A percentile compares a stretch with the other conserved stretches of the same genome.
phyloP scores from a whole-genome alignment of 106 monocot species.

The Iris macrosiphon region DNA sequence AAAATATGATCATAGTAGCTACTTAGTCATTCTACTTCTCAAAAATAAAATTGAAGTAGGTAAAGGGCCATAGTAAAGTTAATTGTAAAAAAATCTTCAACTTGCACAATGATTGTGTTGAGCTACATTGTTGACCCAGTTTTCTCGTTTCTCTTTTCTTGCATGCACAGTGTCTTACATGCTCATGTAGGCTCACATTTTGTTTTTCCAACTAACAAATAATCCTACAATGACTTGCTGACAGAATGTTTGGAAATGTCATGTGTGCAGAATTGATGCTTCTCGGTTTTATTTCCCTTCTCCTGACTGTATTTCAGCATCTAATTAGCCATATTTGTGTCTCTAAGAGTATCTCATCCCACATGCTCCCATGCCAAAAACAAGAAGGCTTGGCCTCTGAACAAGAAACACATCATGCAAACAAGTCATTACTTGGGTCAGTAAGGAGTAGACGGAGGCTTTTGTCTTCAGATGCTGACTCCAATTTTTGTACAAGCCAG shows the following conservation, averaged over 20 bases:
- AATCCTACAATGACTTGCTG: too few species aligned
- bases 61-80: too few species aligned
- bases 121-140: too few species aligned
- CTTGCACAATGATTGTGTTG: too few species aligned
- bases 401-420: conserved; percentile 9
- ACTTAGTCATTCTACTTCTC: too few species aligned
- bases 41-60: too few species aligned
- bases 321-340: conserved; percentile 45
- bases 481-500: conserved; percentile 19
- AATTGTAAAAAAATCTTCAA: too few species aligned
- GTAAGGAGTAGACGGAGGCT: conserved; percentile 15
- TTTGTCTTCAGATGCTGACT: conserved; percentile 14
- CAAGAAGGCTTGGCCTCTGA: conserved; percentile 1
- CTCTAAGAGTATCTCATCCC: conserved; percentile 11
- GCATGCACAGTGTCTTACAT: too few species aligned
- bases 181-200: too few species aligned
- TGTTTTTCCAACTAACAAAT: too few species aligned
- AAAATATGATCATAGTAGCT: too few species aligned
- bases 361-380: conserved; percentile 71
- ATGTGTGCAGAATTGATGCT: conserved; percentile 71
- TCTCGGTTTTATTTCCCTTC: conserved; percentile 71
- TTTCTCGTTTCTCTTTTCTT: too few species aligned
- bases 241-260: neutral
- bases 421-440: neutral
- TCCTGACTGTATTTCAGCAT: conserved; percentile 55